A percentile compares a stretch with the other conserved stretches of the same genome.
Evolutionary conservation across 768 basidiomycete genomes (phyloP).

Genomic region (Suillus americanus): DNA sequence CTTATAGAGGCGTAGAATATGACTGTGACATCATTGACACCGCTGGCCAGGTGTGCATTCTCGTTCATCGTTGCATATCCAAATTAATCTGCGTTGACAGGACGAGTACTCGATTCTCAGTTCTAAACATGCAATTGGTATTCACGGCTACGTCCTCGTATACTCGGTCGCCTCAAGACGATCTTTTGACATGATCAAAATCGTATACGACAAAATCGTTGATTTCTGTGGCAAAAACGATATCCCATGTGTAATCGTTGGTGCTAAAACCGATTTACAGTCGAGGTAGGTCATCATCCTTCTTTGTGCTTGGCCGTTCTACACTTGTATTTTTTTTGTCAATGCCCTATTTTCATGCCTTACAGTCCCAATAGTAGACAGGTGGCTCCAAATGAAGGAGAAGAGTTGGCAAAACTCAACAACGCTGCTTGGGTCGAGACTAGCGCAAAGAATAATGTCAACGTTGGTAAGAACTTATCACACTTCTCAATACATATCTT

Average conservation of each 20-base stretch:
- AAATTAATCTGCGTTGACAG: conserved; percentile 38
- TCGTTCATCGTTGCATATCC: conserved; percentile 6
- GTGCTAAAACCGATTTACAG: conserved; percentile 85
- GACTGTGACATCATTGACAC: conserved; percentile 98
- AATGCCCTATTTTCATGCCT: conserved; percentile 30
- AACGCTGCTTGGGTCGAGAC: conserved; percentile 86
- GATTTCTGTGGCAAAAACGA: conserved; percentile 81
- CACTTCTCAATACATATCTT: conserved; percentile 4
- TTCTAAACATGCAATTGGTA: conserved; percentile 92
- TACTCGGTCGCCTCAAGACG: conserved; percentile 89
- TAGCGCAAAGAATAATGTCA: conserved; percentile 82
- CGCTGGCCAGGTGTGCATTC: conserved; percentile 80
- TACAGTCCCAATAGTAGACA: conserved; percentile 54
- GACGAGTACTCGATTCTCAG: conserved; percentile 96
- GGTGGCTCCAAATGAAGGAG: conserved; percentile 71
- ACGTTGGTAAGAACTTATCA: conserved; percentile 69
- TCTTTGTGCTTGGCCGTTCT: conserved; percentile 11
- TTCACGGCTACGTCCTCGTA: conserved; percentile 95
- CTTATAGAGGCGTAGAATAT: conserved; percentile 87
- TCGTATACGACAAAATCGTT: conserved; percentile 91
- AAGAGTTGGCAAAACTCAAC: conserved; percentile 69
- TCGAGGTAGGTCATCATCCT: conserved; percentile 54
- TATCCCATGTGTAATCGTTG: conserved; percentile 93
- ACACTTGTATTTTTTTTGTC: conserved; percentile 16
- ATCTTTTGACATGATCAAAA: conserved; percentile 93